Base-by-base conservation (phyloP, 495 filamentous ascomycete genomes). In the Trichoderma asperelloides region DNA sequence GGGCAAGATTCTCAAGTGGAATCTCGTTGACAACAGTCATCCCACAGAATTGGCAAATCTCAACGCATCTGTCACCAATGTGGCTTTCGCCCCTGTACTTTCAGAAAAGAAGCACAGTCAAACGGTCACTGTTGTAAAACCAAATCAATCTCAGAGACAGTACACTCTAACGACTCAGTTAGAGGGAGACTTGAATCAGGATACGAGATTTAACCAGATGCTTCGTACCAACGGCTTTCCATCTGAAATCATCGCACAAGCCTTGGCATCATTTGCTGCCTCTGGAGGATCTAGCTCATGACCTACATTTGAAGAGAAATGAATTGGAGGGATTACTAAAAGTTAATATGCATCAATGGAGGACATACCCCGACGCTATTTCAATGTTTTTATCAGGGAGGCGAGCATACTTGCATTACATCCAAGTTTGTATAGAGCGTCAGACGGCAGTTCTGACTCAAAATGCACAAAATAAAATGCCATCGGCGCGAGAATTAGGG, bases 1-100 rank as follows among this genome's bases (percentile, higher is more conserved):
- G 70, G 93, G 93, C 41, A 89, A 90, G 72, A 81, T 96, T n/a
- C 77, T 89, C 12, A 80, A 82, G 33, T 97, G 93, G 93, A 70
- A 74, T 40, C 67, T 78, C 25, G 71, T 70, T 21, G 21, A 51
- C 25, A 82, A 91, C 33, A 87, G 88, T 47, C 84, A 84, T 65
- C 84, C 86, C 6, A 83, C 85, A 43, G 84, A 86, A 30, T 69
- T 93, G 64, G 81, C 86, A 16, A 90, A 89, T 68, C 82, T 89
- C 70, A 88, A 88, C 30, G 87, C 91, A 39, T 87, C 91, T 8
- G 85, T 96, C 63, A 95, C 91, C 9, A 96, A 95, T 66, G 69
- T 97, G 21, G 71, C 78, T 43, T 87, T 93, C 76, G 77, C 92
- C 27, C 84, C 86, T 8, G 88, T 93, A 75, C 77, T 92, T 27